These are phyloP conservation scores for Ananas comosus DNA, from an alignment of 176 grass and related monocot genomes.

Conservation along the genomic window DNA sequence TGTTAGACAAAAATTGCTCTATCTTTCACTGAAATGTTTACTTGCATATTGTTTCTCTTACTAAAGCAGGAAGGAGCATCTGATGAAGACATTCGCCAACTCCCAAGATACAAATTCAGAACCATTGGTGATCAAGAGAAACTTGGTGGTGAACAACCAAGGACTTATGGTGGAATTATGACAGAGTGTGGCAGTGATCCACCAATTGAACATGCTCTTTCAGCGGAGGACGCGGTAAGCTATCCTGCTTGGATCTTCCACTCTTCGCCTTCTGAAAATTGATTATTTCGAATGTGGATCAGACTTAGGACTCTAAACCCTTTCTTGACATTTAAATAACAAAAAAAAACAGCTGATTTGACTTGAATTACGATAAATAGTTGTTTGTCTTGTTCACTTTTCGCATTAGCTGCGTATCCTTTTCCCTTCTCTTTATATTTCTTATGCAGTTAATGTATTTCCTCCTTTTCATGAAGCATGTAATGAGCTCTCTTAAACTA, in stretches of 20 bases:
- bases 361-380: no score
- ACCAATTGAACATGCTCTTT: conserved; percentile 22
- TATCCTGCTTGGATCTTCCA: background rate
- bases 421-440: no score
- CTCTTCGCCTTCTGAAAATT: background rate
- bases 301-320: background rate
- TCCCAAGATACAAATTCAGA: conserved; percentile 33
- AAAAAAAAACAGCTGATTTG: no score
- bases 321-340: background rate
- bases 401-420: no score
- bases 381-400: no score
- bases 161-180: conserved; percentile 26
- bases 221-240: conserved; percentile 30
- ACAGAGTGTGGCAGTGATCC: conserved; percentile 28
- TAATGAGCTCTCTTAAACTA: no score
- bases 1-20: background rate
- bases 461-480: no score
- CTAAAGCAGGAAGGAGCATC: conserved; percentile 31
- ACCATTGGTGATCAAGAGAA: conserved; percentile 20
- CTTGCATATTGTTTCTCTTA: conserved; percentile 7
- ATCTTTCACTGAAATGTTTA: background rate
- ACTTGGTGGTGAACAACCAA: background rate
- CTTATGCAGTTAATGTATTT: background rate
- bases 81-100: conserved; percentile 42
- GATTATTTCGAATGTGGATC: background rate